Evolutionary conservation across 306 rosid species (phyloP), one percentile per base, ranked within the genome.

Genomic region (Cucurbita maxima): DNA sequence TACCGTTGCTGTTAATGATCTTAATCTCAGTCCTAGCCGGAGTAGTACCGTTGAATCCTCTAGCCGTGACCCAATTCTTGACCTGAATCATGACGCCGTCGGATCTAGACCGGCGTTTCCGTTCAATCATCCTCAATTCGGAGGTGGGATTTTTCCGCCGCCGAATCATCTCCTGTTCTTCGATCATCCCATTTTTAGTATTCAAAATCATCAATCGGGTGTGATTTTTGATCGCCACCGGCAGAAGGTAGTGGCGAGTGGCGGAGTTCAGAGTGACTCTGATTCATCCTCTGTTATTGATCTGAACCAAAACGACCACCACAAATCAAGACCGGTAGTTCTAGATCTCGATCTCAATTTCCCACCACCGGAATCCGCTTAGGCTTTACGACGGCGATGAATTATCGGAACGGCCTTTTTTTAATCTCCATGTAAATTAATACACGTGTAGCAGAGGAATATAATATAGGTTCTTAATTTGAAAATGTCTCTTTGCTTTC

Each of bases 11-110:
- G 20, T 20, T 14, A 57, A 55, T 57, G 57, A 51, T 9, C 70
- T 53, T 61, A 77, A 76, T 53, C 85, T 63, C 6, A 84, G 88
- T 25, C 88, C 94, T 0, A 85, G 87, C 74, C 90, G 86, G 64
- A 88, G 93, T 77, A 88, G 90, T 77, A 86, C 90, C 79, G 88
- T 88, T 3, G 93, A 88, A 45, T 88, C 93, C 1, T 84, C 87
- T 0, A 88, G 84, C 80, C 90, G 79, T 3, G 90, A 77, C 18
- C 76, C 80, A 37, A 67, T 77, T 48, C 50, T 86, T 9, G 88
- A 88, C 7, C 88, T 86, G 15, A 86, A 86, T 58, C 74, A 82
- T 1, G 55, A 57, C 14, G 61, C 72, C 15, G 13, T 77, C 12
- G 60, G 60, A n/a, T 50, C 82, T 8, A 57, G 77, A 1, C 74